A percentile compares a stretch with the other conserved stretches of the same genome.
Evolutionary conservation across 2,329 filamentous ascomycete genomes (phyloP).

Genomic region (Juglanconis sp.): DNA sequence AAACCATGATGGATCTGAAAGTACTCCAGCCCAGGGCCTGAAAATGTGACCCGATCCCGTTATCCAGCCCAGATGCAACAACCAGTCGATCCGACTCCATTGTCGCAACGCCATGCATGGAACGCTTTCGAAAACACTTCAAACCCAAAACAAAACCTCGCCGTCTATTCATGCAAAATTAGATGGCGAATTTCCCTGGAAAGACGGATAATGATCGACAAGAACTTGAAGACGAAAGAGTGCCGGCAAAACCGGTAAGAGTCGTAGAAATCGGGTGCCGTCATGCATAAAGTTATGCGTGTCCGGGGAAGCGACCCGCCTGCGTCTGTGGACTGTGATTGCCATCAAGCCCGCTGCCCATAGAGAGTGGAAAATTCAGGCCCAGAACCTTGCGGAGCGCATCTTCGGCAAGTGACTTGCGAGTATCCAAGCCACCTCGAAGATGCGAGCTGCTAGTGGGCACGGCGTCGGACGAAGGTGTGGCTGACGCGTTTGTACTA

Average conservation of each 20-base stretch:
- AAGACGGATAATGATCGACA: constrained; percentile 8
- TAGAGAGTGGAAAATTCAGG: constrained; percentile 11
- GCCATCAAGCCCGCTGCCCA: constrained; percentile 11
- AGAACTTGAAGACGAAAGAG: background rate
- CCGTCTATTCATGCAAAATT: constrained; percentile 14
- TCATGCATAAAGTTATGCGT: constrained; percentile 1
- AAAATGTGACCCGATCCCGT: constrained; percentile 4
- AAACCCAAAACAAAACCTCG: background rate
- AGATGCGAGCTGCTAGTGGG: constrained; percentile 8
- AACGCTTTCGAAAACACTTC: constrained; percentile 12
- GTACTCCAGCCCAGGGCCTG: background rate
- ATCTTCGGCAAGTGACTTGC: constrained; percentile 14
- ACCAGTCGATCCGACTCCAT: constrained; percentile 7
- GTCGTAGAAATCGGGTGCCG: background rate
- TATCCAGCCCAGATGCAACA: constrained; percentile 14
- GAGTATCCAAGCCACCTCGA: constrained; percentile 7
- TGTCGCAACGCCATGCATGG: constrained; percentile 9
- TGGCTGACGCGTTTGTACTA: background rate
- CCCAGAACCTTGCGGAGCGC: constrained; percentile 15
- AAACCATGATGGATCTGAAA: constrained; percentile 8
- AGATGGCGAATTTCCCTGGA: constrained; percentile 6
- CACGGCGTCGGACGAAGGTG: background rate
- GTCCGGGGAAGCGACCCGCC: constrained; percentile 7
- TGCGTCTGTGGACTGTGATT: constrained; percentile 9
- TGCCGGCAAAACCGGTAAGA: background rate